Evolutionary conservation across 345 rosid genomes (phyloP), one percentile per base, ranked within the genome.

Genomic region (Microcos paniculata): DNA sequence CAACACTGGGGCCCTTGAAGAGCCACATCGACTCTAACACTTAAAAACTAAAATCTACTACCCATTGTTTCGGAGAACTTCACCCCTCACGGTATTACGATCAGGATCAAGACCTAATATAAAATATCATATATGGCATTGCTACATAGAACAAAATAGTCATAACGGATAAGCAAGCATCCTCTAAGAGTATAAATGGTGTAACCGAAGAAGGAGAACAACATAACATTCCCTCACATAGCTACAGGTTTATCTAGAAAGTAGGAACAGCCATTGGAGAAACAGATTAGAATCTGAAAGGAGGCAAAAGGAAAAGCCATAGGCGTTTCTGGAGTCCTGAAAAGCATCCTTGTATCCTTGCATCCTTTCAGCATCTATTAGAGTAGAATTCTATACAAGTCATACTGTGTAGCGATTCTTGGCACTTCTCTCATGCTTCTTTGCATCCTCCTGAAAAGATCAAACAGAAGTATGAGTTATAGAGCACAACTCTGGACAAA

Each of bases 361-460:
- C n/a, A n/a, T n/a, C n/a, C 38, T 1, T 42, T 14, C 43, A 19
- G 30, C 12, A 24, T 43, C 33, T 10, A 13, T 49, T 16, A 38
- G 59, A 58, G 46, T 42, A 61, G 62, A 42, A 21, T 33, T 21
- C 77, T 59, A 42, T 74, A 65, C 74, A 77, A 46, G 73, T 93
- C 81, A 93, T 82, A 70, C 74, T 0, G 83, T 86, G 87, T 93
- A 90, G 52, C 86, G 84, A 59, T 76, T 89, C 93, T 85, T 91
- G 28, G 99, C 90, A 78, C 0, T 8, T 72, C 85, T 88, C 21
- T 82, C 92, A 7, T 21, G 89, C 77, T 81, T 90, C 88, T 75
- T 87, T 2, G 99, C 97, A 83, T 95, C 94, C 0, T 95, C 98
- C 98, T 90, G 87, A 75, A 74, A 69, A 69, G 18, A 52, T 18